A percentile compares a stretch with the other conserved stretches of the same genome.
Conservation (phyloP, 2,329 filamentous ascomycete species). For the Ophiostoma australiae region DNA sequence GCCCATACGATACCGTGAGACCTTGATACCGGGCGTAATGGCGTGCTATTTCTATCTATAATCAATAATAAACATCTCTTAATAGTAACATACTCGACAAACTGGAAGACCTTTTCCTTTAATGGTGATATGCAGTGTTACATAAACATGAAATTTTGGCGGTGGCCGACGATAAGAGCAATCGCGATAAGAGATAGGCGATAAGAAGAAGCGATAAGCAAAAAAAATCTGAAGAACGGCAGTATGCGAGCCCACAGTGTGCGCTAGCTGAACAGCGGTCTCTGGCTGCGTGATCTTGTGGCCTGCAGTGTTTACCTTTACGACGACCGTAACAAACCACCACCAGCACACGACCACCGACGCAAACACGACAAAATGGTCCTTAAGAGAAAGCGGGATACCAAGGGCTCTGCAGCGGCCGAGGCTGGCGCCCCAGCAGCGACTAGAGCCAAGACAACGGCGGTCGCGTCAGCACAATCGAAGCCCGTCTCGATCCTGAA, state of each 20-base stretch:
- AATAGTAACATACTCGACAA: not conserved
- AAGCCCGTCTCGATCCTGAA: slow-evolving; percentile 20
- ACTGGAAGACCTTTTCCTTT: not conserved
- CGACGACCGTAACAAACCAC: not conserved
- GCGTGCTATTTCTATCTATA: not conserved
- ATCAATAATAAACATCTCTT: not conserved
- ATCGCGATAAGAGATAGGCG: slow-evolving; percentile 20
- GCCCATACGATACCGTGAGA: not conserved
- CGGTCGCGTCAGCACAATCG: slow-evolving; percentile 2
- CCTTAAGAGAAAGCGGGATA: slow-evolving; percentile 27
- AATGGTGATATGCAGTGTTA: no score
- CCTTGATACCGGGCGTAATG: not conserved
- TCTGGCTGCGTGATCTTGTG: not conserved
- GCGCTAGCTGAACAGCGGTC: slow-evolving; percentile 9
- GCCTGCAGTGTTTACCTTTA: not conserved
- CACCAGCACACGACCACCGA: not conserved
- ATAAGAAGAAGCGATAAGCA: slow-evolving; percentile 16
- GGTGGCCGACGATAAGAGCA: slow-evolving; percentile 22
- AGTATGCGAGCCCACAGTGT: not conserved
- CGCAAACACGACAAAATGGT: slow-evolving; percentile 7
- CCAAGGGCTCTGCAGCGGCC: slow-evolving; percentile 14
- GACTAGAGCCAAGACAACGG: slow-evolving; percentile 18
- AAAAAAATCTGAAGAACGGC: slow-evolving; percentile 18
- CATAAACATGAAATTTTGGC: not conserved
- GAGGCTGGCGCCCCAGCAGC: slow-evolving; percentile 16